Evolutionary conservation across 208 protist species (phyloP).

Genomic region (Dictyostelium gargantuum): DNA sequence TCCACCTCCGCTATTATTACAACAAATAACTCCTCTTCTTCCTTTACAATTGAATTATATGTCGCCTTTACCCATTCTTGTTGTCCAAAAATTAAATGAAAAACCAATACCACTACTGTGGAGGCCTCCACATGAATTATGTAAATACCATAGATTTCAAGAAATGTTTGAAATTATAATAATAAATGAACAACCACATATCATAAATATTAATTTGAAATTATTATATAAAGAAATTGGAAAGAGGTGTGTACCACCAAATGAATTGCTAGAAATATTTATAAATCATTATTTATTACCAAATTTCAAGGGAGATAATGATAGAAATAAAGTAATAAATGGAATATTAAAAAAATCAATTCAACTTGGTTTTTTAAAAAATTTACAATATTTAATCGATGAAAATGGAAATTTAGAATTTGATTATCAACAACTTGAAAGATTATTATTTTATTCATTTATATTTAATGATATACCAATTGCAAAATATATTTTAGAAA

Average conservation of each 20-base stretch:
- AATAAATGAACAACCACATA: not conserved
- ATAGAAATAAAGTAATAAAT: not conserved
- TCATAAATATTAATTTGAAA: not conserved
- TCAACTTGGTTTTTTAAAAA: not conserved
- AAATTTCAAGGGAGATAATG: not conserved
- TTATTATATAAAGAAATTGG: not conserved
- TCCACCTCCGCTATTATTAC: not conserved
- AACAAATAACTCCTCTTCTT: too few species aligned
- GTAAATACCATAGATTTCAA: not conserved
- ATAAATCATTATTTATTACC: not conserved
- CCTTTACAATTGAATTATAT: too few species aligned
- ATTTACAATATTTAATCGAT: not conserved
- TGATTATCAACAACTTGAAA: too few species aligned
- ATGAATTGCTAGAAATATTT: not conserved
- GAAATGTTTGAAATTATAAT: not conserved
- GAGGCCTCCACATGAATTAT: too few species aligned
- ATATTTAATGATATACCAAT: too few species aligned
- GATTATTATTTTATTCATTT: too few species aligned
- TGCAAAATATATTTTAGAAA: too few species aligned
- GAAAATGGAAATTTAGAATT: too few species aligned
- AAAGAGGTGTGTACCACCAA: not conserved
- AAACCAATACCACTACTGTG: too few species aligned
- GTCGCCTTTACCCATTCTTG: too few species aligned
- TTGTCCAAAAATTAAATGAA: not conserved
- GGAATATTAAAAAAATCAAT: not conserved